These are phyloP conservation scores for Aspergillus alliaceus DNA, from an alignment of 2,329 filamentous ascomycete genomes.

Conservation along the genomic window DNA sequence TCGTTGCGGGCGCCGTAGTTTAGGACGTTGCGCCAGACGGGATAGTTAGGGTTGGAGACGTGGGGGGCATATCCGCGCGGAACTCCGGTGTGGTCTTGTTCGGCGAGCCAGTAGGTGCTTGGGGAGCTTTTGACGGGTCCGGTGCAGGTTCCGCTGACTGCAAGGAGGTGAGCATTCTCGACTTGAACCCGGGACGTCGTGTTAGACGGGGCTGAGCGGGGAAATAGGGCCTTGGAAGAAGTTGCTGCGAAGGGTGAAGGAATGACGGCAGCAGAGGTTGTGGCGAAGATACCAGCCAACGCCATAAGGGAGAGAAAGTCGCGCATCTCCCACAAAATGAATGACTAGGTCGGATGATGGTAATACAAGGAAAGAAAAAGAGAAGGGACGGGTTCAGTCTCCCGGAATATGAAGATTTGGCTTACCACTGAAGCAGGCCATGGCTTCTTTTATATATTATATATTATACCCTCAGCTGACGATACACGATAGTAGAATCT, in stretches of 20 bases:
- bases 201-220: no score
- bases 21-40: conserved; percentile 30
- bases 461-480: not conserved
- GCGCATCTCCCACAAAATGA: conserved; percentile 15
- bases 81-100: conserved; percentile 24
- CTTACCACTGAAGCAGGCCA: not conserved
- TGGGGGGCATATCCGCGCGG: conserved; percentile 27
- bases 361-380: not conserved
- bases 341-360: not conserved
- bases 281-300: conserved; percentile 9
- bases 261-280: conserved; percentile 15
- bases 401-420: not conserved
- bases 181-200: no score
- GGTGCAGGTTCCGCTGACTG: conserved; percentile 10
- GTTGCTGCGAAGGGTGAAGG: conserved; percentile 7
- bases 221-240: no score
- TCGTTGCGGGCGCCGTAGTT: conserved; percentile 27
- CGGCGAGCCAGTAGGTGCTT: conserved; percentile 24
- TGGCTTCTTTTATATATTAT: not conserved
- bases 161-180: not conserved
- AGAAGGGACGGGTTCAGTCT: not conserved
- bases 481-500: not conserved
- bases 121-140: conserved; percentile 3
- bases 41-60: conserved; percentile 17
- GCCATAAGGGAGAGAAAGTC: conserved; percentile 10